These are phyloP conservation scores for Dittrichia graveolens DNA, from an alignment of 129 eudicot genomes.

Conservation along the genomic window DNA sequence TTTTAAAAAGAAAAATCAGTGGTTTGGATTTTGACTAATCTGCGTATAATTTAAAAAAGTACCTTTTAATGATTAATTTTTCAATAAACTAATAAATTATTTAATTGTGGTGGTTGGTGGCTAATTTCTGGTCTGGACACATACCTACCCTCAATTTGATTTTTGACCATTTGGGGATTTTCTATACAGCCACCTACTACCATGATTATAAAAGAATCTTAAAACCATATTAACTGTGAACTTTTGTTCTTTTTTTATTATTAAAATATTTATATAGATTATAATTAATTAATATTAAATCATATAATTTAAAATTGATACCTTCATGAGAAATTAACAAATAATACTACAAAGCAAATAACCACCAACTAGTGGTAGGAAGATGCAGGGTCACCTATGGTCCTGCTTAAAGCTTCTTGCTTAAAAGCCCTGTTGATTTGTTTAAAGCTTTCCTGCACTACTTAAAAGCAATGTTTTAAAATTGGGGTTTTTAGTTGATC, in stretches of 20 bases:
- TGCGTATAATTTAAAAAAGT: background rate
- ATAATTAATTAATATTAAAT: background rate
- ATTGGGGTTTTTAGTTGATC: no score
- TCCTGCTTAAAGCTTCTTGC: no score
- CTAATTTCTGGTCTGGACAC: constrained; percentile 16
- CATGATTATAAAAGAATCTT: constrained; percentile 11
- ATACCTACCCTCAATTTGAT: constrained; percentile 20
- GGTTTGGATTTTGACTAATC: constrained; percentile 20
- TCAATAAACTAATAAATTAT: background rate
- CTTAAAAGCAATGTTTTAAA: no score
- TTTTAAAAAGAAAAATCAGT: background rate
- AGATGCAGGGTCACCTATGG: no score
- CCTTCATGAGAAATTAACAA: no score
- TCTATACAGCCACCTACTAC: constrained; percentile 24
- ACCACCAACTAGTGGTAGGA: no score
- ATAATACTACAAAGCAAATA: no score
- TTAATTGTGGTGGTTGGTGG: constrained; percentile 27
- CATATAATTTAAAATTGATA: no score
- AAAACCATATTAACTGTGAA: constrained; percentile 6
- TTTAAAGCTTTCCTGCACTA: no score
- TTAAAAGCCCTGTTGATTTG: no score
- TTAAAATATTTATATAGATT: background rate
- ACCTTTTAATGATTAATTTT: background rate
- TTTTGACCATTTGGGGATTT: constrained; percentile 26
- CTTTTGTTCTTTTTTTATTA: background rate